Conservation (phyloP, 768 basidiomycete genomes). For the Leccinum imitatum region DNA sequence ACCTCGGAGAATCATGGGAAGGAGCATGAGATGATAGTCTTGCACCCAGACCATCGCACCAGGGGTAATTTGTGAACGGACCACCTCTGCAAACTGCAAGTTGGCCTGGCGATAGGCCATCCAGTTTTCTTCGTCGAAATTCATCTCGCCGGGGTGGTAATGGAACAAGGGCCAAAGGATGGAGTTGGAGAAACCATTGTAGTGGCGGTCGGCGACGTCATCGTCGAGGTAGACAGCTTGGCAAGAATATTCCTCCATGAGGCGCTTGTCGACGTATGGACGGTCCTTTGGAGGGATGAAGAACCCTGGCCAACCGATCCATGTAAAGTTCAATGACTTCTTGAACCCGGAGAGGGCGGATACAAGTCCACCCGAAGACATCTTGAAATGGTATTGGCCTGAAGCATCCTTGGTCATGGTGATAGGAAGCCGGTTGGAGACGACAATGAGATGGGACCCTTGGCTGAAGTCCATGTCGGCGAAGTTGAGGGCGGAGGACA, state of each 20-base stretch:
- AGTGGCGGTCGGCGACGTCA: constrained; percentile 97
- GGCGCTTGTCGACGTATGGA: constrained; percentile 84
- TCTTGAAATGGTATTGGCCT: constrained; percentile 97
- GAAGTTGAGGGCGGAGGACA: constrained; percentile 28
- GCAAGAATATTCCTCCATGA: constrained; percentile 94
- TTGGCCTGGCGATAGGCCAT: constrained; percentile 97
- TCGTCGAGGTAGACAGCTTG: constrained; percentile 98
- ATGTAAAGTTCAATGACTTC: constrained; percentile 96
- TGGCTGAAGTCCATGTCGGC: constrained; percentile 47
- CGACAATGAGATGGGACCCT: constrained; percentile 83
- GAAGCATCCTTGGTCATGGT: constrained; percentile 92
- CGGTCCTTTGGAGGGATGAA: constrained; percentile 93
- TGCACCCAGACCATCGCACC: constrained; percentile 99
- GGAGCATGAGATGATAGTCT: constrained; percentile 96
- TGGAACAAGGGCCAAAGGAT: constrained; percentile 99
- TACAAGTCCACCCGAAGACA: constrained; percentile 98
- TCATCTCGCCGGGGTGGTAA: constrained; percentile 99
- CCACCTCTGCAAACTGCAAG: constrained; percentile 88
- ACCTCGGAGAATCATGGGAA: constrained; percentile 91
- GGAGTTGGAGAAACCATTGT: constrained; percentile 98
- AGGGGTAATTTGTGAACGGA: constrained; percentile 72
- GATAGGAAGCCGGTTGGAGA: constrained; percentile 92
- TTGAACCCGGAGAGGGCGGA: constrained; percentile 97
- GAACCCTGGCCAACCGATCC: constrained; percentile 96
- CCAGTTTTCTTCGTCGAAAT: constrained; percentile 99